Conservation (phyloP, 2,329 filamentous ascomycete genomes). For the Colletotrichum sp. region DNA sequence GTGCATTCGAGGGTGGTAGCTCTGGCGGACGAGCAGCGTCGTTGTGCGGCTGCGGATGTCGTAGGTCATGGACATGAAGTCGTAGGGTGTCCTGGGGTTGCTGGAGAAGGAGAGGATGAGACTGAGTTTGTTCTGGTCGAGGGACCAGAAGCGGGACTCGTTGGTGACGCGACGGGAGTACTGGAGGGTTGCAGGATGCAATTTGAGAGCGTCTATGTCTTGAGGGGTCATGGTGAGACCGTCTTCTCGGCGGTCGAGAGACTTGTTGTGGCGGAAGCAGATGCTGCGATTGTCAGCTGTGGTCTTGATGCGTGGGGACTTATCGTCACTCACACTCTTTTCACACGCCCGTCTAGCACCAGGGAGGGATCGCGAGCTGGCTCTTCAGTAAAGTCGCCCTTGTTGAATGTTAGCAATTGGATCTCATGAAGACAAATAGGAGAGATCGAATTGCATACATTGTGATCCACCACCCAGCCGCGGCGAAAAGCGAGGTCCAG, state of each 20-base stretch:
- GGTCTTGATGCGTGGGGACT: rapidly evolving
- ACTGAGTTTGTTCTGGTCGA: constrained; percentile 40
- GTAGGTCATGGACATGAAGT: constrained; percentile 53
- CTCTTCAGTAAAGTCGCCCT: constrained; percentile 15
- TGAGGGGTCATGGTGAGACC: constrained; percentile 39
- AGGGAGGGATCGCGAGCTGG: constrained; percentile 13
- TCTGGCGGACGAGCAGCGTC: constrained; percentile 47
- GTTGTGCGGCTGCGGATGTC: constrained; percentile 41
- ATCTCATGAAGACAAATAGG: rapidly evolving
- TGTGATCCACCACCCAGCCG: constrained; percentile 31
- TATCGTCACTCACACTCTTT: constrained; percentile 34
- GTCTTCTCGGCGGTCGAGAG: constrained; percentile 34
- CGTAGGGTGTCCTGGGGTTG: constrained; percentile 48
- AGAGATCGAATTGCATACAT: constrained; percentile 23
- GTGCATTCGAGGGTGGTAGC: constrained; percentile 45
- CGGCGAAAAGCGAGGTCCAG: constrained; percentile 37
- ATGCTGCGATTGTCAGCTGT: constrained; percentile 25
- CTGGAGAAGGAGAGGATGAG: constrained; percentile 50
- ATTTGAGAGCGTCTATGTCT: constrained; percentile 38
- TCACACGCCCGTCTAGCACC: constrained; percentile 37
- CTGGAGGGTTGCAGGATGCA: constrained; percentile 44
- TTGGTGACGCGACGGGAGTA: constrained; percentile 43
- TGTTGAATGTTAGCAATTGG: background rate
- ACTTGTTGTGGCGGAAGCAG: constrained; percentile 38
- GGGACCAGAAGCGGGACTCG: constrained; percentile 45